Conservation (phyloP, 1,284 basidiomycete genomes). For the Ganoderma boninense region DNA sequence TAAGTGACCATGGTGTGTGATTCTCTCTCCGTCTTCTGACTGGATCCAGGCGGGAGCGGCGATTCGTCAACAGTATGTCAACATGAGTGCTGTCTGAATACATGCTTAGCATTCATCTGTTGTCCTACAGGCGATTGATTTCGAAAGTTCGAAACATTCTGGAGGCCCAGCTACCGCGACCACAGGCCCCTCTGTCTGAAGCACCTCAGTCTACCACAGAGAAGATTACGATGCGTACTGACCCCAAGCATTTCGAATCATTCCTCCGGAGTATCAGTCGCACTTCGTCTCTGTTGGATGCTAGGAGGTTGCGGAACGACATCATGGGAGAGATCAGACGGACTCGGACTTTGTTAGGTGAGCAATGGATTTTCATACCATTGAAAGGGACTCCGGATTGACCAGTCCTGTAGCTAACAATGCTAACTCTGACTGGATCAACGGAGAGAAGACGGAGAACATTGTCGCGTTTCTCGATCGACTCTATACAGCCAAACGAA, state of each 20-base stretch:
- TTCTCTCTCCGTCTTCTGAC: conserved; percentile 25
- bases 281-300: conserved; percentile 86
- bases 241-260: conserved; percentile 85
- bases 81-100: background rate
- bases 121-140: conserved; percentile 70
- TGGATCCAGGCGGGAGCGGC: conserved; percentile 80
- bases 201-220: conserved; percentile 57
- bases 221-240: conserved; percentile 79
- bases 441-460: conserved; percentile 83
- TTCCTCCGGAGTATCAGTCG: conserved; percentile 88
- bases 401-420: conserved; percentile 64
- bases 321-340: conserved; percentile 87
- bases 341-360: conserved; percentile 77
- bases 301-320: conserved; percentile 90
- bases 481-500: conserved; percentile 86
- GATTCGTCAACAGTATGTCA: conserved; percentile 86
- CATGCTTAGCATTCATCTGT: background rate
- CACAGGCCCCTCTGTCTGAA: conserved; percentile 50
- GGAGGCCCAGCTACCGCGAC: conserved; percentile 77
- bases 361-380: conserved; percentile 28
- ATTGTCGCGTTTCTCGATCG: conserved; percentile 89
- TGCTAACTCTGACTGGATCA: conserved; percentile 86
- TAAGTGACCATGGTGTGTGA: conserved; percentile 48
- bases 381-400: conserved; percentile 3
- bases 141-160: conserved; percentile 86